These are phyloP conservation scores for Mortierella sp. DNA, from an alignment of 371 early-diverging fungal genomes.

Conservation along the genomic window DNA sequence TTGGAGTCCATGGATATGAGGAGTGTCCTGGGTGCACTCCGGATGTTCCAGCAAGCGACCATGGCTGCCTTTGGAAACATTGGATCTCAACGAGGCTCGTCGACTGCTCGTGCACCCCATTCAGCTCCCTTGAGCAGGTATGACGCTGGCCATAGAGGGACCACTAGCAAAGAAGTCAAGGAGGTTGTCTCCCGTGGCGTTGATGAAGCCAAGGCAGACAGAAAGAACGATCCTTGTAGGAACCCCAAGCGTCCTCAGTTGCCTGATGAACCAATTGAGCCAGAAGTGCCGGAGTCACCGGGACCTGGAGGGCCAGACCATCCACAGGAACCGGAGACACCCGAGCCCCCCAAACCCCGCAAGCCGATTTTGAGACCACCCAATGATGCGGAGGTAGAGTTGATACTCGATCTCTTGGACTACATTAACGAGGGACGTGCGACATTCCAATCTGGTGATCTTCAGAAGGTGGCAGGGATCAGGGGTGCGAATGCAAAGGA, in stretches of 20 bases:
- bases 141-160: too few species aligned
- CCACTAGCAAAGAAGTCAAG: background rate
- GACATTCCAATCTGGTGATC: slow-evolving; percentile 34
- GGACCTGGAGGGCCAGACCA: too few species aligned
- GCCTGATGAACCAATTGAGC: too few species aligned
- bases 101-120: background rate
- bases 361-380: slow-evolving; percentile 17
- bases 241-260: slow-evolving; percentile 10
- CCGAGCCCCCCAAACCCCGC: background rate
- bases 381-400: slow-evolving; percentile 24
- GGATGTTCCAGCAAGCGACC: slow-evolving; percentile 4
- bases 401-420: slow-evolving; percentile 30
- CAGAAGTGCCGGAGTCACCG: too few species aligned
- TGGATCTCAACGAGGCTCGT: background rate
- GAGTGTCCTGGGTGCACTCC: background rate
- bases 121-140: background rate
- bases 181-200: background rate
- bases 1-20: background rate
- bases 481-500: slow-evolving; percentile 11
- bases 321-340: slow-evolving; percentile 2
- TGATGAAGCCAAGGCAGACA: background rate
- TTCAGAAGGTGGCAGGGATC: slow-evolving; percentile 34
- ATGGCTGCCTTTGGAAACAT: background rate
- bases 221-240: background rate
- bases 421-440: slow-evolving; percentile 32